These are phyloP conservation scores for Venturia pyrina DNA, from an alignment of 2,329 filamentous ascomycete genomes.

Conservation along the genomic window DNA sequence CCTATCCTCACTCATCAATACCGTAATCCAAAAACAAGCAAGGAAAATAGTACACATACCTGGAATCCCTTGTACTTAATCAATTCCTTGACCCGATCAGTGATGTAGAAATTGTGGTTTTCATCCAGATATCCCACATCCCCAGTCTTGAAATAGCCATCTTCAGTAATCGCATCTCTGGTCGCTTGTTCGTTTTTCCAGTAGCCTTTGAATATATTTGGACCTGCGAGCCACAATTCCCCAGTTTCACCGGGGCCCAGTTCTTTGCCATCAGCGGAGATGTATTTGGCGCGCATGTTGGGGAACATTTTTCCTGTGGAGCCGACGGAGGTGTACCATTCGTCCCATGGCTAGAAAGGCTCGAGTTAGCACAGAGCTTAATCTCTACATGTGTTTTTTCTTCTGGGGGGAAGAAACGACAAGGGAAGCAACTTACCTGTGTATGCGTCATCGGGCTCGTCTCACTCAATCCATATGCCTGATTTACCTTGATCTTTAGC, in stretches of 20 bases:
- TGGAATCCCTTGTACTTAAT: slow-evolving; percentile 66
- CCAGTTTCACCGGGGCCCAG: slow-evolving; percentile 51
- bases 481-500: slow-evolving; percentile 72
- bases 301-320: slow-evolving; percentile 69
- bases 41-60: slow-evolving; percentile 19
- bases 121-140: slow-evolving; percentile 50
- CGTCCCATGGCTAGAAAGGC: slow-evolving; percentile 29
- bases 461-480: slow-evolving; percentile 85
- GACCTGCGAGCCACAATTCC: slow-evolving; percentile 60
- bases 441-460: slow-evolving; percentile 67
- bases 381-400: slow-evolving; percentile 8
- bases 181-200: slow-evolving; percentile 60
- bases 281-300: slow-evolving; percentile 73
- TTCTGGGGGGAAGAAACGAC: slow-evolving; percentile 15
- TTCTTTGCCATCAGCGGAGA: slow-evolving; percentile 46
- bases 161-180: slow-evolving; percentile 57
- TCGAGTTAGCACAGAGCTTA: no score
- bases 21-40: slow-evolving; percentile 20
- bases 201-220: slow-evolving; percentile 63
- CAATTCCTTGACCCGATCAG: slow-evolving; percentile 67
- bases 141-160: slow-evolving; percentile 66
- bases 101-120: slow-evolving; percentile 78
- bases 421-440: slow-evolving; percentile 32
- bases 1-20: not conserved
- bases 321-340: slow-evolving; percentile 69